phyloP scores from a whole-genome alignment of 2,329 filamentous ascomycete genomes.

The Colletotrichum tamarilloi region DNA sequence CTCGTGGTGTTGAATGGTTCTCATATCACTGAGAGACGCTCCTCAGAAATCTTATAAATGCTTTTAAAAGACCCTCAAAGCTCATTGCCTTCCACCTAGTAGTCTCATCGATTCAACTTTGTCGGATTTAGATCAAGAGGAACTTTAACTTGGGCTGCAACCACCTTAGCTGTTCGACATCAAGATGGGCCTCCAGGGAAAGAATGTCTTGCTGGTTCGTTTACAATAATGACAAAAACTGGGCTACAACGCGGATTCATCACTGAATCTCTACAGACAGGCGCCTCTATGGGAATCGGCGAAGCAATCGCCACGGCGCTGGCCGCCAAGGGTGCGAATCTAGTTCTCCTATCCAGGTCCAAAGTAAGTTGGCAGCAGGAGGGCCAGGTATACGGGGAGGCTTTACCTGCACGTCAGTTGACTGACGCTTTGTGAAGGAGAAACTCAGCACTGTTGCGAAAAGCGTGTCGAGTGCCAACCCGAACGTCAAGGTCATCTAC shows the following conservation, averaged over 20 bases:
- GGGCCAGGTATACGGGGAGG: too few relatives aligned
- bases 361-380: slow-evolving; percentile 27
- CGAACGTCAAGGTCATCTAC: slow-evolving; percentile 20
- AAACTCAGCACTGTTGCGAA: slow-evolving; percentile 40
- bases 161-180: too few relatives aligned
- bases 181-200: slow-evolving; percentile 5
- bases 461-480: slow-evolving; percentile 34
- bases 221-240: too few relatives aligned
- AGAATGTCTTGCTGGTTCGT: slow-evolving; percentile 6
- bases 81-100: too few relatives aligned
- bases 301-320: slow-evolving; percentile 53
- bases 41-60: too few relatives aligned
- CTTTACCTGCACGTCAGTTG: neutral
- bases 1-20: too few relatives aligned
- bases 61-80: too few relatives aligned
- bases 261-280: slow-evolving; percentile 40
- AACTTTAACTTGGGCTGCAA: too few relatives aligned
- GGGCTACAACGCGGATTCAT: fast-evolving
- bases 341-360: slow-evolving; percentile 56
- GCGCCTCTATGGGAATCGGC: slow-evolving; percentile 60
- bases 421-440: neutral
- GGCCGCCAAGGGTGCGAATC: slow-evolving; percentile 50
- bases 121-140: too few relatives aligned
- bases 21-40: too few relatives aligned
- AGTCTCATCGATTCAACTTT: too few relatives aligned